Conservation (phyloP, 208 protist species). For the Leptomonas pyrrhocoris region DNA sequence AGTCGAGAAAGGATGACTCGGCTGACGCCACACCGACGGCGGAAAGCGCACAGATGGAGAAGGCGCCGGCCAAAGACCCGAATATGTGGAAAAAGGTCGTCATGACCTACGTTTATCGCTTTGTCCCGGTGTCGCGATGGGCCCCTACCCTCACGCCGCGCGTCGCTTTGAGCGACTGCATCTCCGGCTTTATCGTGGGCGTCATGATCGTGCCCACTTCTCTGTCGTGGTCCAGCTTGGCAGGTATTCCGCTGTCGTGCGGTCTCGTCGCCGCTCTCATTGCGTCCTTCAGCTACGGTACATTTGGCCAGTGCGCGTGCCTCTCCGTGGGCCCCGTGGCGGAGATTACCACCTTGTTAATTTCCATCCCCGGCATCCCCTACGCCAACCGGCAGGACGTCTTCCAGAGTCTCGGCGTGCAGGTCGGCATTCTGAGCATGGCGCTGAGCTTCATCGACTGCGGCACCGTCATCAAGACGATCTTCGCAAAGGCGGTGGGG, state of each 20-base stretch:
- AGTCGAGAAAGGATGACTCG: too few relatives aligned
- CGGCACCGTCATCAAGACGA: slow-evolving; percentile 58
- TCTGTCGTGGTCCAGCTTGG: slow-evolving; percentile 56
- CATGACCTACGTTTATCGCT: slow-evolving; percentile 32
- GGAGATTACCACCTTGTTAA: slow-evolving; percentile 60
- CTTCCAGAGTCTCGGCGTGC: slow-evolving; percentile 50
- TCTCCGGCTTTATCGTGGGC: slow-evolving; percentile 55
- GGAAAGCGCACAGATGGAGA: background rate
- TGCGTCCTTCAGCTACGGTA: slow-evolving; percentile 50
- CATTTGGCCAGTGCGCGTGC: slow-evolving; percentile 47
- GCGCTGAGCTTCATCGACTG: slow-evolving; percentile 54
- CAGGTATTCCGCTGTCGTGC: slow-evolving; percentile 42
- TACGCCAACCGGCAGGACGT: slow-evolving; percentile 27
- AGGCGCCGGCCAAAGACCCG: background rate
- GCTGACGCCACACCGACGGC: background rate
- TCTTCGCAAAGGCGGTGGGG: slow-evolving; percentile 60
- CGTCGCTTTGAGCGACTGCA: slow-evolving; percentile 29
- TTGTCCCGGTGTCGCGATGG: slow-evolving; percentile 49
- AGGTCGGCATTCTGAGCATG: slow-evolving; percentile 54
- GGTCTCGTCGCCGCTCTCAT: slow-evolving; percentile 51
- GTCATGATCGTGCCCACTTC: slow-evolving; percentile 62
- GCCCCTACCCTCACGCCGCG: slow-evolving; percentile 29
- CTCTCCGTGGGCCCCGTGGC: slow-evolving; percentile 54
- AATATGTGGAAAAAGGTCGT: background rate
- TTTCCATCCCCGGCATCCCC: slow-evolving; percentile 47